Evolutionary conservation across 106 monocot species (phyloP), one percentile per base, ranked within the genome.

Genomic region (Dendrobium chrysotoxum): DNA sequence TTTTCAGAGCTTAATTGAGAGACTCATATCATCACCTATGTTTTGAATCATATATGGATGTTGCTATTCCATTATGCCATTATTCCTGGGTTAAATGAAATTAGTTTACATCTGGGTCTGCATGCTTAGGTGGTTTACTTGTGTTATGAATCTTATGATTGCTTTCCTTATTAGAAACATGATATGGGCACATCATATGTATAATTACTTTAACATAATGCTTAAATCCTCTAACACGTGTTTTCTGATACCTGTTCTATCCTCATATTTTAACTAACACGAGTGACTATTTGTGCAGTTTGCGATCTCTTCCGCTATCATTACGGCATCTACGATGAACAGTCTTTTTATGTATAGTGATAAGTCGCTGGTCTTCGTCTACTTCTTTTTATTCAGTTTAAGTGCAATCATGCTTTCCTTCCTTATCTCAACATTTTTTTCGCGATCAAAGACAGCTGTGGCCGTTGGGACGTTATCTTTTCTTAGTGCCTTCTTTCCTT

Each of bases 391-490:
- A 28, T 95, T 95, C 84, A 86, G 93, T 81, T 81, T 93, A 78
- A 95, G 95, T 85, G 85, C 95, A 77, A 79, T 95, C 31, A 93
- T 93, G 93, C 88, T 95, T 76, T 91, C 89, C 1, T 95, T 95
- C 82, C 78, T 95, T 28, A 95, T 95, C 75, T 95, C 95, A 31
- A 93, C 95, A 82, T 95, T 93, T 78, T 95, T 95, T 78, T 93
- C 92, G 65, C 89, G 92, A 80, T 89, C 95, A 79, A 95, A 95
- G 84, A 95, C 95, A 76, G 95, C 95, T 85, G 90, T 93, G 23
- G 92, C 95, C 77, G 95, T 95, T 46, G 95, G 95, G n/a, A 91
- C 89, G 44, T 86, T 95, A 44, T 93, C 91, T 70, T 95, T 95
- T 83, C 81, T 95, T 25, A 93, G 95, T 77, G 86, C 95, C 26